Evolutionary conservation across 164 flowering plant species (phyloP), one percentile per base, ranked within the genome.

Genomic region (Houttuynia cordata): DNA sequence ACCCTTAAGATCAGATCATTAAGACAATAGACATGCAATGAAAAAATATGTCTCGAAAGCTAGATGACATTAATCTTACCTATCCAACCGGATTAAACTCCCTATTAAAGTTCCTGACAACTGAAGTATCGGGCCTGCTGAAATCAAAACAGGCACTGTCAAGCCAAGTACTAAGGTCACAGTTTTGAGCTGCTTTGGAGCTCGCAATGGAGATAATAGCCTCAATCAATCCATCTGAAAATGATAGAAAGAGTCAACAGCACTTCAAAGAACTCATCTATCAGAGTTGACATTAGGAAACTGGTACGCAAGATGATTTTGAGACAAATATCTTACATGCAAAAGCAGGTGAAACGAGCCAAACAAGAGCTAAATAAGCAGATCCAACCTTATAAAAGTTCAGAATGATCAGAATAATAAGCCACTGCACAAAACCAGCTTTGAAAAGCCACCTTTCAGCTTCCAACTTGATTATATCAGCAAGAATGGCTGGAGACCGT

Each of bases 371-470:
- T 60, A 92, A 18, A 75, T 87, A 92, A 39, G 96, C 70, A 59
- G 96, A 84, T 51, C 96, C 98, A 62, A 89, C 67, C 67, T 78
- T 81, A 56, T 68, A 89, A 53, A 77, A 85, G 64, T 71, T 84
- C 67, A 91, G 93, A 15, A 76, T n/a, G 17, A 79, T 72, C 62
- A 89, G 72, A 68, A 89, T 71, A 68, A 77, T 51, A 64, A 92
- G 76, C 96, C 98, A 92, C 75, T 89, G 98, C 53, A 87, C 34
- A 57, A 76, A 76, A 62, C 98, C 98, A 60, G 86, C 76, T 81
- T 92, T 92, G 69, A 66, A 92, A 55, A 92, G 77, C 96, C 96
- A 92, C 77, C 98, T 87, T 76, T 89, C 96, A 58, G 93, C 87
- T 71, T 92, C 98, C 61, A 84, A 80, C 69, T 79, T 82, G 67